A percentile compares a stretch with the other conserved stretches of the same genome.
phyloP scores from a whole-genome alignment of 2,329 filamentous ascomycete genomes.

The Apiospora koreana region DNA sequence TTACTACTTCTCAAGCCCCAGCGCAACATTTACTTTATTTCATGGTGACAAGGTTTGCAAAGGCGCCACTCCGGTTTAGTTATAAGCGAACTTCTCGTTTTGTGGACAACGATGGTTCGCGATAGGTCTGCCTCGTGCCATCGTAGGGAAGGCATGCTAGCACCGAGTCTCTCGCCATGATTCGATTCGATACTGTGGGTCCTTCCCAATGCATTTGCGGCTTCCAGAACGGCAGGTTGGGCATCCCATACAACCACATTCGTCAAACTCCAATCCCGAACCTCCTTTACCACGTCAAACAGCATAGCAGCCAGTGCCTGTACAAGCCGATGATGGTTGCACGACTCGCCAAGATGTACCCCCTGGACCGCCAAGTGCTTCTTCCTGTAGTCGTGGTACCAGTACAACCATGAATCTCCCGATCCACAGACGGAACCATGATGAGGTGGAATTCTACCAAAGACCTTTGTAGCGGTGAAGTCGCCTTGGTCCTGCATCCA shows the following conservation, averaged over 20 bases:
- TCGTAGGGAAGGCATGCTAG: background rate
- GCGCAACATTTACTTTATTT: too few species aligned
- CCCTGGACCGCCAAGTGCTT: background rate
- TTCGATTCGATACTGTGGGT: background rate
- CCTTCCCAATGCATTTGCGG: background rate
- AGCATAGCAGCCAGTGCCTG: background rate
- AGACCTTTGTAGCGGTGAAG: background rate
- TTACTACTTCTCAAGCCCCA: too few species aligned
- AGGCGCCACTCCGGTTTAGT: background rate
- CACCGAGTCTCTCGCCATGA: background rate
- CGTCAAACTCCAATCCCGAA: background rate
- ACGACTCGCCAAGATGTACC: background rate
- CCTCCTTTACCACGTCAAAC: background rate
- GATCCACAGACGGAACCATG: background rate
- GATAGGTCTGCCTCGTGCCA: background rate
- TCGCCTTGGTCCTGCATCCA: background rate
- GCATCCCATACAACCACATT: background rate
- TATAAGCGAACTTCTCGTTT: background rate
- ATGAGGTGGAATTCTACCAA: too few species aligned
- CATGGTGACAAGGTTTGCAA: too few species aligned
- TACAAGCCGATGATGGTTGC: background rate
- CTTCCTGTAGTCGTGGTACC: background rate
- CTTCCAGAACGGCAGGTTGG: background rate
- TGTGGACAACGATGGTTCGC: background rate
- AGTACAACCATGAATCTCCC: background rate